Conservation (phyloP, 768 basidiomycete genomes). For the Rhizopogon rudus region DNA sequence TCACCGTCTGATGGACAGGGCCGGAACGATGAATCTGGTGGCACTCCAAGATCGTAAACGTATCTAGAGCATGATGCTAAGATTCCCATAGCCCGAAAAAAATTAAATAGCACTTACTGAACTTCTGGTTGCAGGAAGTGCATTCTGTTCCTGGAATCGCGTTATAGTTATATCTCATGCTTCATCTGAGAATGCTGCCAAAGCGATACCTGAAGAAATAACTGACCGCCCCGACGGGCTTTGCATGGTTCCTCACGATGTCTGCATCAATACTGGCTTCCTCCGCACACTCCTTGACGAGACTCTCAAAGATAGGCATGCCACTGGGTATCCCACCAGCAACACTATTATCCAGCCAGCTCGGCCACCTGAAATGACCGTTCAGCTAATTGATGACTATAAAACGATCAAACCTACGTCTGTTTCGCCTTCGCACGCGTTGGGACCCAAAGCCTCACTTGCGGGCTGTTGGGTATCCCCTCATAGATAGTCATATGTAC, state of each 20-base stretch:
- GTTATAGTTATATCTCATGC: constrained; percentile 23
- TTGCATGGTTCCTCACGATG: constrained; percentile 56
- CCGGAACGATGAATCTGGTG: constrained; percentile 44
- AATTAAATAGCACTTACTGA: constrained; percentile 45
- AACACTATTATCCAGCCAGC: constrained; percentile 83
- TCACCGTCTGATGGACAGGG: constrained; percentile 87
- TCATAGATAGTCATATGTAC: constrained; percentile 81
- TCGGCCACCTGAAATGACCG: constrained; percentile 60
- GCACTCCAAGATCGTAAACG: constrained; percentile 78
- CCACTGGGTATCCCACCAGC: constrained; percentile 91
- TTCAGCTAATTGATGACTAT: not conserved
- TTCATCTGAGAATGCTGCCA: not conserved
- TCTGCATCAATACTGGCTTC: constrained; percentile 78
- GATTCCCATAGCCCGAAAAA: not conserved
- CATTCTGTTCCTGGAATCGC: constrained; percentile 42
- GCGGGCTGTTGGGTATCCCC: constrained; percentile 29
- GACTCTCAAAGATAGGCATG: constrained; percentile 60
- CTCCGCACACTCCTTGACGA: constrained; percentile 91
- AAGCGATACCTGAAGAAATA: constrained; percentile 67
- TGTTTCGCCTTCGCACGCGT: constrained; percentile 81
- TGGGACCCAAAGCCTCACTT: constrained; percentile 79
- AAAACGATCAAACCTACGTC: constrained; percentile 52
- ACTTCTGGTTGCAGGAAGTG: constrained; percentile 83
- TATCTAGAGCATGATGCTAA: constrained; percentile 43
- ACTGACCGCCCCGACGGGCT: constrained; percentile 63